Base-by-base conservation (phyloP, 768 basidiomycete genomes). In the Mycena olivaceomarginata region DNA sequence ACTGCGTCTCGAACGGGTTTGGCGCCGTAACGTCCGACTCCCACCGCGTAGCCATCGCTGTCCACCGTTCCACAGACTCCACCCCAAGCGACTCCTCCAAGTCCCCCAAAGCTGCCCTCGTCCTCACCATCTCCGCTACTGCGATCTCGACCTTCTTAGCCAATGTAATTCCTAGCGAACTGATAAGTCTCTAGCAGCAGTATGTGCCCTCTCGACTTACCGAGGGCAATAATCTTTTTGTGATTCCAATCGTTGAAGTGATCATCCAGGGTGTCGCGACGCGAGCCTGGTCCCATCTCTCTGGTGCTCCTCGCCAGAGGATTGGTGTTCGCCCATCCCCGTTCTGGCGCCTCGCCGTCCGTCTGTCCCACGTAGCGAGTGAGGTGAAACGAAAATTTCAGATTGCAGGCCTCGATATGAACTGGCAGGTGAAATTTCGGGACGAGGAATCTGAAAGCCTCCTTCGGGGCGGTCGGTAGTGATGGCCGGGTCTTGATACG, bases 11-110 rank as follows among this genome's bases (percentile, higher is more conserved):
- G 9, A 45, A 45, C 7, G 70, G 70, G 16, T 63, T 63, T 0
- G 57, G 59, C 11, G 7, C 51, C 11, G 6, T 5, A 4, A 45
- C 5, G 43, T 45, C 46, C 2, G 8, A 11, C 46, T 71, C 60
- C 70, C 70, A 71, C 31, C 4, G 8, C 37, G 5, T 16, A 46
- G 59, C 70, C 70, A 71, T 64, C 37, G 12, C 46, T 11, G 46
- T 53, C 70, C 70, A 71, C 10, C 39, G 60, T 60, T 63, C 10
- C 6, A 64, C 60, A 9, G 22, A 8, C 46, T 31, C 60, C 9
- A 20, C 2, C 31, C 39, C 70, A 4, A 41, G 0, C 18, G 62
- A 63, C 46, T 63, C 37, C 18, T 71, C 37, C 37, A 71, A 9
- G 20, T 63, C 70, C 11, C 1, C 20, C 12, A 71, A 12, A 31